These are phyloP conservation scores for Moringa oleifera DNA, from an alignment of 345 rosid genomes.

Conservation along the genomic window DNA sequence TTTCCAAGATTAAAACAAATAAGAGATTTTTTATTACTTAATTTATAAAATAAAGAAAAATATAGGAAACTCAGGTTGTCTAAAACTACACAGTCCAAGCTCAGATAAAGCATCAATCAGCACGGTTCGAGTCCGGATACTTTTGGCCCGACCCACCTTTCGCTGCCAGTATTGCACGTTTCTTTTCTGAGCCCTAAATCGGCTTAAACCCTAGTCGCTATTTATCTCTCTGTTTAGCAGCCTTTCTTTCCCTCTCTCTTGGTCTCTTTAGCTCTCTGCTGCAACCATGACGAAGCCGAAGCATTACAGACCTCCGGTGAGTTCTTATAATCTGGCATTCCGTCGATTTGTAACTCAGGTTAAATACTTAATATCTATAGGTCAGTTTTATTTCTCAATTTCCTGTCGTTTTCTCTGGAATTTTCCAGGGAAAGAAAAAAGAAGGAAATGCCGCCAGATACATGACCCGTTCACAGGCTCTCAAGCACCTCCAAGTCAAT, in stretches of 20 bases:
- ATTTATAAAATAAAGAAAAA: no score
- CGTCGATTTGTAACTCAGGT: no score
- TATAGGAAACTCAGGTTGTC: no score
- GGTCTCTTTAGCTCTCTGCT: background rate
- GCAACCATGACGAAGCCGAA: conserved; percentile 58
- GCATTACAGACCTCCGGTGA: conserved; percentile 86
- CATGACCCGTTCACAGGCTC: conserved; percentile 82
- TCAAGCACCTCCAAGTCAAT: conserved; percentile 72
- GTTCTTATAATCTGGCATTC: conserved; percentile 12
- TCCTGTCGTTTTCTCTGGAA: conserved; percentile 2
- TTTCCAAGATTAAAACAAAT: no score
- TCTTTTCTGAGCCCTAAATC: background rate
- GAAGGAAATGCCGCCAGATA: conserved; percentile 92
- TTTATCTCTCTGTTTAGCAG: background rate
- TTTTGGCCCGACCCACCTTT: background rate
- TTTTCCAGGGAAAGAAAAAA: conserved; percentile 83
- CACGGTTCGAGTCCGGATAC: no score
- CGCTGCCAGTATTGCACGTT: background rate
- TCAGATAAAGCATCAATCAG: no score
- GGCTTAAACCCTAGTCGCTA: conserved; percentile 33
- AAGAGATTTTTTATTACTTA: no score
- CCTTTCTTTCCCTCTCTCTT: background rate
- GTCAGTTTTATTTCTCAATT: background rate
- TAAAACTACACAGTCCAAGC: no score
- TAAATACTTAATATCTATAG: no score